These are phyloP conservation scores for Teratosphaeria pseudoeucalypti DNA, from an alignment of 2,329 filamentous ascomycete genomes.

Conservation along the genomic window DNA sequence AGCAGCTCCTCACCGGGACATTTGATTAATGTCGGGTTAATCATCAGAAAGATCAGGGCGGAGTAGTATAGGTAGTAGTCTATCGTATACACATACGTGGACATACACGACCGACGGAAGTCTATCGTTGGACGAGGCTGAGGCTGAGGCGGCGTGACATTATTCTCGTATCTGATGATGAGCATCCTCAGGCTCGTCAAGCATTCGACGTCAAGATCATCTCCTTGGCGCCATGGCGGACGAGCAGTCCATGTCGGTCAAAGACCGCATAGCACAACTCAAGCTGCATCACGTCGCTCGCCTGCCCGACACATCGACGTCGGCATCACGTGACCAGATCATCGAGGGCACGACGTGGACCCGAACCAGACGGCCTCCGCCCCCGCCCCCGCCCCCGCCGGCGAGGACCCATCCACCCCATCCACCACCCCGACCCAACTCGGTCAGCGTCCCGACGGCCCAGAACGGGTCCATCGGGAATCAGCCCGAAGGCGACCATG, in stretches of 20 bases:
- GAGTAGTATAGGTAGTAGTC: not conserved
- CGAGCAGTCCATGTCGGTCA: conserved; percentile 26
- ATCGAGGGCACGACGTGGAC: conserved; percentile 10
- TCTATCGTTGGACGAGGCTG: not conserved
- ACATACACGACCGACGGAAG: not conserved
- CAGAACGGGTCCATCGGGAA: conserved; percentile 27
- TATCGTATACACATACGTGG: too few relatives aligned
- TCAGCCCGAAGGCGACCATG: conserved; percentile 22
- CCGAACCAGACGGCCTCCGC: conserved; percentile 28
- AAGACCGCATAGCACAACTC: conserved; percentile 38
- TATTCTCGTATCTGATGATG: too few relatives aligned
- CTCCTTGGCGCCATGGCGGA: conserved; percentile 5
- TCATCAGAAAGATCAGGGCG: not conserved
- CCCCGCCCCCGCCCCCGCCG: conserved; percentile 21
- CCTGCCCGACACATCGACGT: conserved; percentile 22
- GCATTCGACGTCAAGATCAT: not conserved
- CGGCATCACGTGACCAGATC: conserved; percentile 15
- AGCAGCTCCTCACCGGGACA: too few relatives aligned
- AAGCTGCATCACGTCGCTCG: conserved; percentile 36
- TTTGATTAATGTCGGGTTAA: not conserved
- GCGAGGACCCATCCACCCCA: not conserved
- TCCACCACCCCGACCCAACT: conserved; percentile 26
- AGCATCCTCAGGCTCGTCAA: not conserved
- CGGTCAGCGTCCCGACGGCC: conserved; percentile 27
- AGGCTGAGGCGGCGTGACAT: not conserved